phyloP scores from a whole-genome alignment of 208 protist species.

The Spongospora subterranea region DNA sequence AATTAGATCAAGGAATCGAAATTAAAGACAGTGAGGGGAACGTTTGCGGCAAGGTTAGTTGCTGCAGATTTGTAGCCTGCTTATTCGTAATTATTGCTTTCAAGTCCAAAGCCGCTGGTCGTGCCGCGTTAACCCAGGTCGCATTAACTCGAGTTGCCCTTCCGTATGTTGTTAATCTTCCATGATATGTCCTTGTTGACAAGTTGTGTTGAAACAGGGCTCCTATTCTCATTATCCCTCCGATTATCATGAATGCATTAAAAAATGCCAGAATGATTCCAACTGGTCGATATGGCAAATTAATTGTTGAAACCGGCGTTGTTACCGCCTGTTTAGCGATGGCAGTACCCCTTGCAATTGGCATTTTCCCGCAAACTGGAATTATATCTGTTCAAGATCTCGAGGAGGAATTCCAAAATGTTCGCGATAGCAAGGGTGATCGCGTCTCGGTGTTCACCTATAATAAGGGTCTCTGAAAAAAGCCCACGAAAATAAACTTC shows the following conservation, averaged over 20 bases:
- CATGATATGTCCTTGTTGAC: background rate
- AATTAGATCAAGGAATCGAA: conserved; percentile 25
- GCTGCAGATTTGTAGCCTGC: background rate
- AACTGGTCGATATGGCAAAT: background rate
- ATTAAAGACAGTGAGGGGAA: conserved; percentile 28
- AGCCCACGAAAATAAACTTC: no score
- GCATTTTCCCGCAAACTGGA: background rate
- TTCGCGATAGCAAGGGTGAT: background rate
- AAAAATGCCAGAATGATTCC: background rate
- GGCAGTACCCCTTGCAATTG: conserved; percentile 27
- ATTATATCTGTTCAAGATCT: background rate
- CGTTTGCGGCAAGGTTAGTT: conserved; percentile 30
- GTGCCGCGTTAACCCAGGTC: conserved; percentile 25
- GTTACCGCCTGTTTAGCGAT: conserved; percentile 48
- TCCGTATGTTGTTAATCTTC: background rate
- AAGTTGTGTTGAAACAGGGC: no score
- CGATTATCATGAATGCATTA: conserved; percentile 23
- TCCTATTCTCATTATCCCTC: conserved; percentile 31
- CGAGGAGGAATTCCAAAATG: conserved; percentile 12
- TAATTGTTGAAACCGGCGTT: background rate
- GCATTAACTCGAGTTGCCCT: conserved; percentile 30
- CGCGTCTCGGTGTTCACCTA: background rate
- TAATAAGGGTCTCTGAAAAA: conserved; percentile 36
- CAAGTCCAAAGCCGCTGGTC: conserved; percentile 5
- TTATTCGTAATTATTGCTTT: background rate